Evolutionary conservation across 2,329 filamentous ascomycete species (phyloP).

Genomic region (Verticillium albo-atrum): DNA sequence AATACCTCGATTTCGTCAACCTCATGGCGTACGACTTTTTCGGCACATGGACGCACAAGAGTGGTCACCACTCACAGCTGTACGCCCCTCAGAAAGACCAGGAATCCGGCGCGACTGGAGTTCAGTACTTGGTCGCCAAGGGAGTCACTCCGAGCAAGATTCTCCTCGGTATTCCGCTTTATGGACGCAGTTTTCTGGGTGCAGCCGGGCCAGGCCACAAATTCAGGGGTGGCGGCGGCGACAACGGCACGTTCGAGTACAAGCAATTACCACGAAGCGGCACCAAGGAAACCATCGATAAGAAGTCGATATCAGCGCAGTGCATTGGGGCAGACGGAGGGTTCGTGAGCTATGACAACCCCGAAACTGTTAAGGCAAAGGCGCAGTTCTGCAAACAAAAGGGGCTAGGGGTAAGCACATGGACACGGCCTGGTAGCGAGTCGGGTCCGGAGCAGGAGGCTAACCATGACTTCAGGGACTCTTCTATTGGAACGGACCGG

Average conservation of each 20-base stretch:
- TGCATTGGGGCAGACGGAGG: constrained; percentile 71
- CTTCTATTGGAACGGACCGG: constrained; percentile 79
- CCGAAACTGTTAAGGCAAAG: constrained; percentile 71
- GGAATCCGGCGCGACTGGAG: constrained; percentile 61
- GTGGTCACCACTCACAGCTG: constrained; percentile 74
- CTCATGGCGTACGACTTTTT: constrained; percentile 79
- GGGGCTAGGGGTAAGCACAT: constrained; percentile 54
- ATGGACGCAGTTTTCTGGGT: constrained; percentile 70
- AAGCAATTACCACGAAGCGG: constrained; percentile 58
- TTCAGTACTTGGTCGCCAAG: constrained; percentile 60
- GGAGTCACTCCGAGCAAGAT: constrained; percentile 69
- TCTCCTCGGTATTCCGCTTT: constrained; percentile 69
- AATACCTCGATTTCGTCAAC: constrained; percentile 71
- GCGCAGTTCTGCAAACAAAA: constrained; percentile 68
- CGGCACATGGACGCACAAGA: constrained; percentile 62
- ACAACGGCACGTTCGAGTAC: constrained; percentile 72
- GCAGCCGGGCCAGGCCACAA: constrained; percentile 60
- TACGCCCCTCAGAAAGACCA: constrained; percentile 57
- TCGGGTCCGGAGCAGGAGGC: neutral
- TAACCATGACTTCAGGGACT: constrained; percentile 50
- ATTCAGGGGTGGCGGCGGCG: constrained; percentile 50
- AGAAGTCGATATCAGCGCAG: constrained; percentile 62
- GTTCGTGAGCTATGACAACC: constrained; percentile 77
- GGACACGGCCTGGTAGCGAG: neutral
- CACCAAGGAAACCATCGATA: constrained; percentile 64